Conservation (phyloP, 306 rosid species). For the Lablab purpureus region DNA sequence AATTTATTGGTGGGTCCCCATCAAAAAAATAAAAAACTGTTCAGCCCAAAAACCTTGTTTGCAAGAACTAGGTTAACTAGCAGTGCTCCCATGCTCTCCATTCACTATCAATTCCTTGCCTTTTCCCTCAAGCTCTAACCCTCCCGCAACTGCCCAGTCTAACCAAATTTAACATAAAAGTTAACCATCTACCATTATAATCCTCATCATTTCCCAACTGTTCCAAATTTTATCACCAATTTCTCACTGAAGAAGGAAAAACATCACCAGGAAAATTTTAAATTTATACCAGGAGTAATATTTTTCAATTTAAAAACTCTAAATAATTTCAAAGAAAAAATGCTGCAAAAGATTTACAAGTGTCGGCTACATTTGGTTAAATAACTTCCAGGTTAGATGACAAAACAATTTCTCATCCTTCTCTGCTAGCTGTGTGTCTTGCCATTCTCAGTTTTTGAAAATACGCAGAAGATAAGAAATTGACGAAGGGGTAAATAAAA, state of each 20-base stretch:
- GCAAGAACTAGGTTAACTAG: neutral
- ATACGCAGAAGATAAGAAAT: neutral
- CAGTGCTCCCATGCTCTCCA: neutral
- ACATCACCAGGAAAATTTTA: neutral
- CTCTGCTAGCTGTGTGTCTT: neutral
- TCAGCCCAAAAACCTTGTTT: neutral
- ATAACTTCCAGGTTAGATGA: neutral
- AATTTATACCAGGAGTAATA: neutral
- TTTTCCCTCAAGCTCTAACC: neutral
- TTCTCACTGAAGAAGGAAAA: neutral
- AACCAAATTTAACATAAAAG: neutral
- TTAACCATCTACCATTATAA: neutral
- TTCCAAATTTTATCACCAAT: neutral
- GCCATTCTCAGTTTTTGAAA: neutral
- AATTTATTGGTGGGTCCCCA: neutral
- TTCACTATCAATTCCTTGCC: neutral
- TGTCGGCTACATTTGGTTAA: neutral
- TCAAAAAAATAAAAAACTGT: neutral
- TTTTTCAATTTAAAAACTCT: neutral
- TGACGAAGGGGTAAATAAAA: neutral
- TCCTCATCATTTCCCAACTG: neutral
- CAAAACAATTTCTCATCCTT: neutral
- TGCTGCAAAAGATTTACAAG: neutral
- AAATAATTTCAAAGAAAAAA: constrained; percentile 6
- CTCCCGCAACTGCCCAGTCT: neutral